Conservation (phyloP, 805 yeast species). For the Komagataella pastoris region DNA sequence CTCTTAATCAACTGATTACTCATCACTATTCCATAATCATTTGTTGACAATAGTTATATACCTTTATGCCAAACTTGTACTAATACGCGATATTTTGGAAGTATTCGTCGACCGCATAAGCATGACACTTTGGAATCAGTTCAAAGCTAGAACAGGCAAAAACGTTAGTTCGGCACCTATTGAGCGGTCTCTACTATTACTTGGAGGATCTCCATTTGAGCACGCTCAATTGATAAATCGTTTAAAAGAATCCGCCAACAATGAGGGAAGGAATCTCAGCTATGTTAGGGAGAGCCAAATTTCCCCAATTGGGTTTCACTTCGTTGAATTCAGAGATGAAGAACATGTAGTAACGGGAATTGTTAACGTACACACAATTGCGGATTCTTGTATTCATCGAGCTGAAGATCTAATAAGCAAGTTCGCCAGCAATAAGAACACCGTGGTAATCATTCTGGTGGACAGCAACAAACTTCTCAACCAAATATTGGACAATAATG, state of each 20-base stretch:
- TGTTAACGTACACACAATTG: slow-evolving; percentile 2
- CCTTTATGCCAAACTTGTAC: too few species aligned
- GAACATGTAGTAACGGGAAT: not conserved
- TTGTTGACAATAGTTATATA: not conserved
- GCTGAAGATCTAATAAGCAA: not conserved
- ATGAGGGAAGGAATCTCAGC: not conserved
- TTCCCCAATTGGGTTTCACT: slow-evolving; percentile 1
- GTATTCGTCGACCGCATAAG: not conserved
- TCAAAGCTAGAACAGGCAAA: not conserved
- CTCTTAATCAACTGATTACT: too few species aligned
- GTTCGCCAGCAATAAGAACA: not conserved
- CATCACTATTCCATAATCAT: not conserved
- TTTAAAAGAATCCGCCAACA: not conserved
- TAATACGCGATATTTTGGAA: too few species aligned
- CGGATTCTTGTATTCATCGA: not conserved
- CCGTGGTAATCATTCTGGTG: not conserved
- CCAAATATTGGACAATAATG: not conserved
- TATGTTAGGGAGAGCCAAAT: not conserved
- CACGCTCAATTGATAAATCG: not conserved
- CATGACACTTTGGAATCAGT: not conserved
- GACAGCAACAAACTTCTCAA: not conserved
- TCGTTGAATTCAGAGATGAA: slow-evolving; percentile 2
- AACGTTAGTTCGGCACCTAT: not conserved
- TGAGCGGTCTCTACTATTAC: slow-evolving; percentile 1
- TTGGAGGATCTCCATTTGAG: slow-evolving; percentile 1